Percentiles rank a stretch among this genome's conserved stretches.
Evolutionary conservation across 495 filamentous ascomycete genomes (phyloP).

Genomic region (Aspergillus homomorphus): DNA sequence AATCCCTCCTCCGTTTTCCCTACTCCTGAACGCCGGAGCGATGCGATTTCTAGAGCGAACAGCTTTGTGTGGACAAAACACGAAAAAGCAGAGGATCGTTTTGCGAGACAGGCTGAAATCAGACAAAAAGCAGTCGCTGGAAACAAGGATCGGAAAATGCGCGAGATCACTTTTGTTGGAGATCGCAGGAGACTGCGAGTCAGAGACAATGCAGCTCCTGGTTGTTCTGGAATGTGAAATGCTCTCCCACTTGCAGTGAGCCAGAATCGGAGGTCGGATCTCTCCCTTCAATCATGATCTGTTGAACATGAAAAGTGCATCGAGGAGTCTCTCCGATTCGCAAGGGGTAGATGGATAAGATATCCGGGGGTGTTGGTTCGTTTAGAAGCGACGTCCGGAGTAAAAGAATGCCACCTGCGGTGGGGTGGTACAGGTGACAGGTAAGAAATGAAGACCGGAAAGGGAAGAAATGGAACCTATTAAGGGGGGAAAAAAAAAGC

Average conservation of each 20-base stretch:
- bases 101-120: not conserved
- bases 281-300: not conserved
- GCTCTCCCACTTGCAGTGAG: not conserved
- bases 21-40: not conserved
- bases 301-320: not conserved
- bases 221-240: not conserved
- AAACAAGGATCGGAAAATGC: too few species aligned
- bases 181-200: too few species aligned
- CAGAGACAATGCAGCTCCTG: too few species aligned
- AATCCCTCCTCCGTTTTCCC: not conserved
- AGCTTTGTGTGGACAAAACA: not conserved
- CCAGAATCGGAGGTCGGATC: not conserved
- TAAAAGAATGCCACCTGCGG: not conserved
- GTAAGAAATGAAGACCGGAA: not conserved
- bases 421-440: not conserved
- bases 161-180: too few species aligned
- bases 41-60: slow-evolving; percentile 1
- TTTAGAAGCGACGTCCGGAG: not conserved
- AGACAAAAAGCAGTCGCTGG: too few species aligned
- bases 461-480: not conserved
- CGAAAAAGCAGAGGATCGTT: not conserved
- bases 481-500: not conserved
- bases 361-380: not conserved
- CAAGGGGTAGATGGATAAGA: not conserved
- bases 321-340: not conserved